phyloP scores from a whole-genome alignment of 2,329 filamentous ascomycete species.

The Fusarium luffae region DNA sequence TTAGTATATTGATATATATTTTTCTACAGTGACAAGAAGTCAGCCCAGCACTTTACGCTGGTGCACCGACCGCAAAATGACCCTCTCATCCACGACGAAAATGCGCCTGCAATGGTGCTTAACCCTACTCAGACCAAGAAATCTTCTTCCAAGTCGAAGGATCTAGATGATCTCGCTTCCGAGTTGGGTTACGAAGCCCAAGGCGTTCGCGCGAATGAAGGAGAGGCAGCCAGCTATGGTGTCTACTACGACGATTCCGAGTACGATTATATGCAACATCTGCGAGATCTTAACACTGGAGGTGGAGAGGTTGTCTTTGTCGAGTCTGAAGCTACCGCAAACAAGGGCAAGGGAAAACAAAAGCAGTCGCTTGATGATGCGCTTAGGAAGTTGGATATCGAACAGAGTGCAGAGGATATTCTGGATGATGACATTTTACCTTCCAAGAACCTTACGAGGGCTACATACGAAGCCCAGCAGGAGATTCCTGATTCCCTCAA shows the following conservation, averaged over 20 bases:
- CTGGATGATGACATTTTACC: slow-evolving; percentile 81
- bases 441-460: slow-evolving; percentile 79
- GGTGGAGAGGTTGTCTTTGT: slow-evolving; percentile 85
- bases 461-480: slow-evolving; percentile 92
- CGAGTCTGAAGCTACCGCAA: slow-evolving; percentile 72
- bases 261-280: slow-evolving; percentile 99
- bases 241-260: slow-evolving; percentile 94
- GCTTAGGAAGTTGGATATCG: slow-evolving; percentile 70
- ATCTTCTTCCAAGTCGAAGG: slow-evolving; percentile 65
- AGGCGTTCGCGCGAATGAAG: slow-evolving; percentile 85
- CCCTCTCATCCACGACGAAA: slow-evolving; percentile 91
- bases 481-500: slow-evolving; percentile 90
- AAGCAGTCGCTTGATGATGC: slow-evolving; percentile 87
- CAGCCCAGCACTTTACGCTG: slow-evolving; percentile 90
- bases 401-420: slow-evolving; percentile 66
- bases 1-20: slow-evolving; percentile 18
- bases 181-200: slow-evolving; percentile 77
- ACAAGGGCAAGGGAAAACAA: slow-evolving; percentile 77
- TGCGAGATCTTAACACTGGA: slow-evolving; percentile 84
- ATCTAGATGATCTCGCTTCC: slow-evolving; percentile 77
- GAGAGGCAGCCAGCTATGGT: slow-evolving; percentile 93
- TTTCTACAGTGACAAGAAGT: slow-evolving; percentile 78
- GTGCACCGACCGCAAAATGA: slow-evolving; percentile 98
- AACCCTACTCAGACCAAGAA: slow-evolving; percentile 68
- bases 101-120: slow-evolving; percentile 90